Evolutionary conservation across 768 basidiomycete species (phyloP), one percentile per base, ranked within the genome.

Genomic region (Leucogyrophana mollusca): DNA sequence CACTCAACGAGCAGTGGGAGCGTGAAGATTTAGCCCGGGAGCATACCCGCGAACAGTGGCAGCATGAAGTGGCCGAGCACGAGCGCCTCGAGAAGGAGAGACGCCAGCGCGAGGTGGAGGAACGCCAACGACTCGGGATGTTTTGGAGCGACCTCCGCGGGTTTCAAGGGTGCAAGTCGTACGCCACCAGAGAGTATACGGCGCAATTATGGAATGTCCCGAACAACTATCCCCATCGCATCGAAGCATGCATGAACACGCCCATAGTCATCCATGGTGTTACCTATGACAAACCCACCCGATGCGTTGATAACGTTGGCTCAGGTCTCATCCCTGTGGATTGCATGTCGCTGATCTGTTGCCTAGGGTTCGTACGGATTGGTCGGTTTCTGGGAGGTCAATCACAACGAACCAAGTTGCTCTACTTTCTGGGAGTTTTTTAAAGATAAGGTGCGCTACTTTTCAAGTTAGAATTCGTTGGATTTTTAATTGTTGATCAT

Each of bases 141-240:
- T 58, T 42, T 24, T 64, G 63, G 62, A 50, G 39, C 9, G 36
- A 23, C 1, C 36, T 59, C 20, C 42, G 49, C 14, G 37, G 45
- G 3, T 56, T 61, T 17, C 41, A 53, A 22, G 34, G 13, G 6
- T 69, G 67, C 51, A 56, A 46, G 20, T 55, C 58, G 0, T 66
- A 59, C 13, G 60, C 52, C 1, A 59, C 57, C 21, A 50, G 62
- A 24, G 57, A 60, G 46, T 70, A 67, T 9, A 57, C 59, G 9
- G 66, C 68, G 0, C 41, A 53, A 4, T 45, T 69, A 0, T 49
- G 52, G 38, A 69, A 69, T 33, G 44, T 65, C 2, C 68, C 65
- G 2, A 16, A 21, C 11, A 22, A 36, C 6, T 66, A 62, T 44
- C 45, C 40, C 34, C 47, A 10, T 2, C 48, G 50, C 3, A n/a